phyloP scores from a whole-genome alignment of 495 filamentous ascomycete genomes.

The Platismatia glauca region DNA sequence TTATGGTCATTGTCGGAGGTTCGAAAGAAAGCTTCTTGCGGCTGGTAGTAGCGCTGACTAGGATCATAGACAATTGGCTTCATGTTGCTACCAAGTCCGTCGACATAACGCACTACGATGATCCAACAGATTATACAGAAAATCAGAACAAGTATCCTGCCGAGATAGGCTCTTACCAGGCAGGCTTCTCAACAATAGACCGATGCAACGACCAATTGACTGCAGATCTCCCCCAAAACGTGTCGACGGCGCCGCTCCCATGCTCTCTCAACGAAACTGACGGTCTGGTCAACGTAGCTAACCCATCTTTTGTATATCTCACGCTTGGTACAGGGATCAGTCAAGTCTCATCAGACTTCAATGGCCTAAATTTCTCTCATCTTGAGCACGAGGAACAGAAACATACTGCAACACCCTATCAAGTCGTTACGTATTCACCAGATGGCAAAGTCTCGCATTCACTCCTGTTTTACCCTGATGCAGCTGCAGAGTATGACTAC shows the following conservation, averaged over 20 bases:
- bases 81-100: not conserved
- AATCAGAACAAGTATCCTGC: not conserved
- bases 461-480: conserved; percentile 8
- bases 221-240: conserved; percentile 10
- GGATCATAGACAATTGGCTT: conserved; percentile 9
- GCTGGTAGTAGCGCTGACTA: not conserved
- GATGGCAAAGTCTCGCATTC: not conserved
- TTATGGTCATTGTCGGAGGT: conserved; percentile 11
- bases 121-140: not conserved
- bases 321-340: conserved; percentile 17
- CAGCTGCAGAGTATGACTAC: not conserved
- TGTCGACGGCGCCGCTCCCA: conserved; percentile 5
- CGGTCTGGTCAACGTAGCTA: conserved; percentile 5
- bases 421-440: conserved; percentile 6
- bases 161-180: not conserved
- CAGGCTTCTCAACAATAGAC: not conserved
- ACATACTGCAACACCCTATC: conserved; percentile 1
- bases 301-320: conserved; percentile 4
- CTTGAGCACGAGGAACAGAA: not conserved
- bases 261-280: conserved; percentile 9
- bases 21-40: not conserved
- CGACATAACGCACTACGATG: not conserved
- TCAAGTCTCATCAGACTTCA: conserved; percentile 5
- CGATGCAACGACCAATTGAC: not conserved
- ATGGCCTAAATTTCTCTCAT: conserved; percentile 6